Base-by-base conservation (phyloP, 495 filamentous ascomycete species). In the Xylaria scruposa region DNA sequence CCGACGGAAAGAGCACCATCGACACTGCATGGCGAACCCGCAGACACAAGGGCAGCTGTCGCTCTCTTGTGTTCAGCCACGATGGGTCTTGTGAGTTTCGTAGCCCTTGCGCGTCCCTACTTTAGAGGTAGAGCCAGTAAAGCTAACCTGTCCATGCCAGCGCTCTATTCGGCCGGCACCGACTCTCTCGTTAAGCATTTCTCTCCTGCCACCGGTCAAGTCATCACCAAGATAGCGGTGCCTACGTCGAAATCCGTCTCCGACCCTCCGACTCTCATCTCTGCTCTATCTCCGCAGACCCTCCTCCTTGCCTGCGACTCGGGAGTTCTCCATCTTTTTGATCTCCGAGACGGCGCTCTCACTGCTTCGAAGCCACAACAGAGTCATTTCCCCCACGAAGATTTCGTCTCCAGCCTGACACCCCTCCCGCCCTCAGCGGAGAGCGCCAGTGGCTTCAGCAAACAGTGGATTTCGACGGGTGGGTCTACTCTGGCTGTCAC, bases 391-490 rank as follows among this genome's bases (percentile, higher is more conserved):
- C 93, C 94, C 4, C 96, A 98, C 78, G 91, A 92, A 69, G 96
- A 98, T 83, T 97, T 97, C 79, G 90, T 99, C 65, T 94, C 95
- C 36, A 96, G 94, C 58, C 85, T 99, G 51, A 94, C 92, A 3
- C 90, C 95, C 0, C 88, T 98, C 0, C 94, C 95, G 0, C 85
- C 95, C 0, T 91, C 91, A 4, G 83, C 88, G 1, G 88, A 91
- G 15, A 94, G 91, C 76, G 96, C 92, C 1, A 94, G 90, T 2
- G 94, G 94, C 3, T 94, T 91, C 80, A 90, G 90, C 78, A 97
- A 97, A 77, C 95, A 98, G 80, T 98, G 93, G 90, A 86, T 97
- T 29, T 93, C 91, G 7, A 97, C 95, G 0, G 97, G 96, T 53
- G 94, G 93, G 31, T 94, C 92, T 1, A 97, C 94, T 1, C 83